Percentiles rank a stretch among this genome's conserved stretches.
Evolutionary conservation across 352 stramenopile genomes (phyloP).

Genomic region (Phytopythium montanum): DNA sequence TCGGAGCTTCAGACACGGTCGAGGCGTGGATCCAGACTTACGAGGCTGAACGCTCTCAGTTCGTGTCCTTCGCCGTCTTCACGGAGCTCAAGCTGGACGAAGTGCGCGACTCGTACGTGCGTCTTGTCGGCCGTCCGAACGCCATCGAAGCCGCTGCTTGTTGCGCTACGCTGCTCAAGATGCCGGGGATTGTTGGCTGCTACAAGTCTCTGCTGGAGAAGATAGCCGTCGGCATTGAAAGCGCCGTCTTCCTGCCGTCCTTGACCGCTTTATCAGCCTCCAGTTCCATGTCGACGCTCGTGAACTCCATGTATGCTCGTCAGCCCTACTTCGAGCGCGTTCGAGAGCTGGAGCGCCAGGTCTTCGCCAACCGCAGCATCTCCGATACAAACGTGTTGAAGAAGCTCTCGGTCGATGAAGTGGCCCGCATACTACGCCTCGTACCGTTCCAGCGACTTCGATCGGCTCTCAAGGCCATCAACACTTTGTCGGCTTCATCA

Average conservation of each 20-base stretch:
- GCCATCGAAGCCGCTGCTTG: constrained; percentile 69
- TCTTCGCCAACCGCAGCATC: constrained; percentile 39
- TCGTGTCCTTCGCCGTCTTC: constrained; percentile 75
- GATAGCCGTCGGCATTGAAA: constrained; percentile 47
- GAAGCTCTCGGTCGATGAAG: constrained; percentile 37
- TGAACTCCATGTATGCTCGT: constrained; percentile 47
- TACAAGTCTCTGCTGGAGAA: constrained; percentile 70
- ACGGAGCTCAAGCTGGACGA: constrained; percentile 78
- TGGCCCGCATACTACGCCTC: constrained; percentile 39
- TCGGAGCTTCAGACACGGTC: constrained; percentile 41
- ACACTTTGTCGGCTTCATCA: not conserved
- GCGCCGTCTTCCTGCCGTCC: constrained; percentile 48
- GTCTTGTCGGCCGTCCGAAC: constrained; percentile 48
- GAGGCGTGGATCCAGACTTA: constrained; percentile 68
- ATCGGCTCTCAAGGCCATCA: constrained; percentile 20
- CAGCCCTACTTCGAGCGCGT: constrained; percentile 73
- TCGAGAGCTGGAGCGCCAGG: constrained; percentile 42
- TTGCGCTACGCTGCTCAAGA: constrained; percentile 74
- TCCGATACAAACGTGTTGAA: constrained; percentile 33
- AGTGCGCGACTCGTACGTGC: constrained; percentile 53
- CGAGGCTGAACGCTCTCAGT: constrained; percentile 56
- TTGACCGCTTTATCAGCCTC: constrained; percentile 7
- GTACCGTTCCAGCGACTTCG: constrained; percentile 34
- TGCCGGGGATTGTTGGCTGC: constrained; percentile 72
- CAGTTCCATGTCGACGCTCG: constrained; percentile 44